Evolutionary conservation across 2,329 filamentous ascomycete species (phyloP).

Genomic region (Stachybotrys echinatus): DNA sequence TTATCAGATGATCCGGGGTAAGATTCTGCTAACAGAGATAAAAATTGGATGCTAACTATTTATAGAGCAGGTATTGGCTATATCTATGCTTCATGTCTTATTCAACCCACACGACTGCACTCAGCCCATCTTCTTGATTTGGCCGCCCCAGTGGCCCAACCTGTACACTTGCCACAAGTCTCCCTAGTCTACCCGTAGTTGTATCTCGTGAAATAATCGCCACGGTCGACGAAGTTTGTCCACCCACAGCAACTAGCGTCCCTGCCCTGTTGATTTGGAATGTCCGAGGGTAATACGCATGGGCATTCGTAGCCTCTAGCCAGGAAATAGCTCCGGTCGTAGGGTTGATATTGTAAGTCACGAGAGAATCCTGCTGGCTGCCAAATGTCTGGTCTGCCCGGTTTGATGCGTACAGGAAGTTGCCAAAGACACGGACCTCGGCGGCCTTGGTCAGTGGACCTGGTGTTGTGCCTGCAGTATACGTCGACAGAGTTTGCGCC

Average conservation of each 20-base stretch:
- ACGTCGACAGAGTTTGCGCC: conserved; percentile 41
- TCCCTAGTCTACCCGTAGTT: conserved; percentile 48
- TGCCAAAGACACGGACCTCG: conserved; percentile 47
- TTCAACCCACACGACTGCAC: conserved; percentile 43
- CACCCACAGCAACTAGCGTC: conserved; percentile 55
- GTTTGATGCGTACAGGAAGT: conserved; percentile 57
- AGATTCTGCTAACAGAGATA: too few relatives aligned
- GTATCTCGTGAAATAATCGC: conserved; percentile 51
- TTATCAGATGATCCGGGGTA: too few relatives aligned
- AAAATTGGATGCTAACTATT: too few relatives aligned
- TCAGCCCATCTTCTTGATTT: conserved; percentile 41
- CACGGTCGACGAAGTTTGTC: conserved; percentile 55
- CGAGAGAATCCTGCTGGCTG: conserved; percentile 49
- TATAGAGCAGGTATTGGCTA: too few relatives aligned
- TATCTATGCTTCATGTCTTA: conserved; percentile 16
- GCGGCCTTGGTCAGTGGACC: conserved; percentile 45
- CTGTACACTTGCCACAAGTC: conserved; percentile 32
- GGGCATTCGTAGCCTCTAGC: conserved; percentile 48
- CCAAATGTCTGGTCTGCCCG: conserved; percentile 54
- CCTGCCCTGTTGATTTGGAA: conserved; percentile 57
- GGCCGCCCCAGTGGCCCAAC: conserved; percentile 33
- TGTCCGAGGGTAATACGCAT: conserved; percentile 56
- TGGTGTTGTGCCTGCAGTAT: conserved; percentile 33
- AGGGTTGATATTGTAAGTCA: conserved; percentile 41
- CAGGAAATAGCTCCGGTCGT: conserved; percentile 44